These are phyloP conservation scores for Tylopilus balloui DNA, from an alignment of 768 basidiomycete species.

Conservation along the genomic window DNA sequence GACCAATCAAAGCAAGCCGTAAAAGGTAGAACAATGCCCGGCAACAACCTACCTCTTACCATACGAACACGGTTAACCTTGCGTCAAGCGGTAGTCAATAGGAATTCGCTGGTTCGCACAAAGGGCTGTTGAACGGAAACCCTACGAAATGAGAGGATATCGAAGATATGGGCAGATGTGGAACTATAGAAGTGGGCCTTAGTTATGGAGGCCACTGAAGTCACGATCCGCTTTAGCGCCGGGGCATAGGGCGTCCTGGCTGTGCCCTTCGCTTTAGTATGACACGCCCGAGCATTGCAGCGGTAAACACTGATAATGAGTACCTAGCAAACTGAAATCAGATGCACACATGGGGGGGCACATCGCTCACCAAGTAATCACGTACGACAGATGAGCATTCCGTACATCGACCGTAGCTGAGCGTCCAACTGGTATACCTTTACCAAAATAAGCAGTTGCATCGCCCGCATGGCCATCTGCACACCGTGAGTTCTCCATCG, in stretches of 20 bases:
- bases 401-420: conserved; percentile 79
- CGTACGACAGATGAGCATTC: conserved; percentile 93
- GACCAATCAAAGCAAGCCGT: conserved; percentile 8
- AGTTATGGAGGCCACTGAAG: not conserved
- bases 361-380: conserved; percentile 78
- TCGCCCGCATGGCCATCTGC: conserved; percentile 85
- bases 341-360: conserved; percentile 2
- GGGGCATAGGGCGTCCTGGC: conserved; percentile 53
- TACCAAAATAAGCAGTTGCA: conserved; percentile 49
- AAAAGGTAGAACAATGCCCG: conserved; percentile 7
- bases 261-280: conserved; percentile 50
- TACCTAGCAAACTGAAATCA: conserved; percentile 54
- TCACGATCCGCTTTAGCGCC: conserved; percentile 28
- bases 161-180: not conserved
- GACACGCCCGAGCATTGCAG: conserved; percentile 74
- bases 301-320: conserved; percentile 79
- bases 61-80: not conserved
- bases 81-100: not conserved
- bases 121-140: not conserved
- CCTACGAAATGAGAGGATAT: not conserved
- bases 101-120: not conserved
- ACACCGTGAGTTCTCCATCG: conserved; percentile 5
- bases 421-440: conserved; percentile 84
- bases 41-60: conserved; percentile 11
- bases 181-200: conserved; percentile 2